Evolutionary conservation across 192 early-diverging fungal genomes (phyloP).

Genomic region (Coemansia sp.): DNA sequence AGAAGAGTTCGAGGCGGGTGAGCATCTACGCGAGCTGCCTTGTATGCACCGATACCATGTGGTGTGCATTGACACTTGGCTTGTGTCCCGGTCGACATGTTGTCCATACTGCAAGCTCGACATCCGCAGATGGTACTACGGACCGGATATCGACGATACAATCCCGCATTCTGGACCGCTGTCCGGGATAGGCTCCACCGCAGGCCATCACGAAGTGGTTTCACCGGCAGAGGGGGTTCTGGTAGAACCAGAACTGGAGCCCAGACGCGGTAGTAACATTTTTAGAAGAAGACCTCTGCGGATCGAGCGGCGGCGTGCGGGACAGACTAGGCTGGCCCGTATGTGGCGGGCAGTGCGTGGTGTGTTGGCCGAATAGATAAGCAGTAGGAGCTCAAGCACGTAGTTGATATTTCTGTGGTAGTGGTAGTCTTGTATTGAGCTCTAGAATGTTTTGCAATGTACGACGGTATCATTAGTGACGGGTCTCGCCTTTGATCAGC

Average conservation of each 20-base stretch:
- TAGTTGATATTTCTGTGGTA: not conserved
- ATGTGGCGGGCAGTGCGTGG: not conserved
- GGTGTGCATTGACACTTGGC: conserved; percentile 65
- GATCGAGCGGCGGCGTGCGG: not conserved
- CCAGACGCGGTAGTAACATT: not conserved
- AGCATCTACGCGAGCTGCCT: conserved; percentile 63
- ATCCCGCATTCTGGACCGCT: conserved; percentile 8
- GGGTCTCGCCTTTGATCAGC: conserved; percentile 34
- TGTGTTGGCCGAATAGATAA: not conserved
- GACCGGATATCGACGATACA: conserved; percentile 28
- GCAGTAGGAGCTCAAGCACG: not conserved
- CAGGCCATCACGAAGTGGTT: not conserved
- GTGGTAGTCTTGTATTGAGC: not conserved
- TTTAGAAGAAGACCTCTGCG: not conserved
- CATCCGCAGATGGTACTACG: conserved; percentile 50
- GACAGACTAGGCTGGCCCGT: not conserved
- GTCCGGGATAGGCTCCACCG: not conserved
- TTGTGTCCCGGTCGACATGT: conserved; percentile 55
- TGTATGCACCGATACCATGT: conserved; percentile 68
- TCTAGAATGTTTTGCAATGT: not conserved
- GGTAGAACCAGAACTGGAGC: not conserved
- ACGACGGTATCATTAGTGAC: conserved; percentile 8
- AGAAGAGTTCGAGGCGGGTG: conserved; percentile 65
- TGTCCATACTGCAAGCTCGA: conserved; percentile 57
- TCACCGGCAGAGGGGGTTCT: not conserved